These are phyloP conservation scores for Gelatoporia subvermispora DNA, from an alignment of 768 basidiomycete genomes.

Conservation along the genomic window DNA sequence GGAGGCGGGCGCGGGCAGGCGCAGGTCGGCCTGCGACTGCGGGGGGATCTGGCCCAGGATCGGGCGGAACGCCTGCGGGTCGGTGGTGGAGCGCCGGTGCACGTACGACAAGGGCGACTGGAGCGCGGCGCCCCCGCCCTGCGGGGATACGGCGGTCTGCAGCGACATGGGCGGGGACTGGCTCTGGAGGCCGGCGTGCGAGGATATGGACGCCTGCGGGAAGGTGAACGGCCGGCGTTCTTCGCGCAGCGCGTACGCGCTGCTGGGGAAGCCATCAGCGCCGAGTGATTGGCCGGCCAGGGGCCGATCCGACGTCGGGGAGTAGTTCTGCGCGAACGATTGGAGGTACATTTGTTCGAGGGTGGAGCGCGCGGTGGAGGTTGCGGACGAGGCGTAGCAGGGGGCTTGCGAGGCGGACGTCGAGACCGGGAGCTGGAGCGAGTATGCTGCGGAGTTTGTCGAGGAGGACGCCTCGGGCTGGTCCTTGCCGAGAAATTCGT, in stretches of 20 bases:
- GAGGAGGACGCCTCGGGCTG: conserved; percentile 28
- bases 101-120: conserved; percentile 45
- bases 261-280: too few relatives aligned
- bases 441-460: conserved; percentile 13
- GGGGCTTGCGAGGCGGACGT: conserved; percentile 15
- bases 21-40: conserved; percentile 1
- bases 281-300: conserved; percentile 37
- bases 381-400: conserved; percentile 3
- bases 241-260: conserved; percentile 30
- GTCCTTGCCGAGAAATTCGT: conserved; percentile 17
- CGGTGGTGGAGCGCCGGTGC: conserved; percentile 54
- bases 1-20: background rate
- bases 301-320: conserved; percentile 48
- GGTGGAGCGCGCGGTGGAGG: conserved; percentile 33
- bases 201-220: conserved; percentile 41
- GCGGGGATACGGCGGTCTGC: conserved; percentile 37
- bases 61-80: conserved; percentile 35
- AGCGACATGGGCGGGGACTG: conserved; percentile 10
- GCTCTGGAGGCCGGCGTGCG: conserved; percentile 11
- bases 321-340: conserved; percentile 33
- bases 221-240: conserved; percentile 52
- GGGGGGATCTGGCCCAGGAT: conserved; percentile 4
- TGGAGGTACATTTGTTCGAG: conserved; percentile 11
- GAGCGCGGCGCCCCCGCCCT: conserved; percentile 14
- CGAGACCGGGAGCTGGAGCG: conserved; percentile 35